Evolutionary conservation across 1,284 basidiomycete species (phyloP), one percentile per base, ranked within the genome.

Genomic region (Sanguinoderma infundibulare): DNA sequence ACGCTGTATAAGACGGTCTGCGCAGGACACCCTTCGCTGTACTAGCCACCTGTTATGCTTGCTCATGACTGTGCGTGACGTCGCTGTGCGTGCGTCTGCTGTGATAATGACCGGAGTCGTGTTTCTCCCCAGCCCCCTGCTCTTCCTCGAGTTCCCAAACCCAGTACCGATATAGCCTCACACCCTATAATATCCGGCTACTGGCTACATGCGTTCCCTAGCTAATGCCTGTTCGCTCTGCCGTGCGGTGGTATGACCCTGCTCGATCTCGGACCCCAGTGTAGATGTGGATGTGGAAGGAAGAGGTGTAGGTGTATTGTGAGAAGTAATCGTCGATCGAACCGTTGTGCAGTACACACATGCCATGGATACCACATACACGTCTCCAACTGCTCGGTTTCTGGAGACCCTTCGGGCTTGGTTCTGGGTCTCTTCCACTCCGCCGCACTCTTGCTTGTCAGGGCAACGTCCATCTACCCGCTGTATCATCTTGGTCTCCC

Each of bases 1-100:
- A 60, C 36, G 65, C 65, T 22, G 65, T 66, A 6, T 64, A 50
- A 62, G 39, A 22, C 22, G 3, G 28, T 4, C 24, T 30, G 26
- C 28, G 12, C 15, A 6, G 20, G 34, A 34, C 57, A n/a, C 5
- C 38, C 47, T 22, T 20, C 34, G 53, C 26, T 49, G 49, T 24
- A 35, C 28, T 35, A 15, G 50, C 30, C 26, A 26, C 20, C 30
- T 20, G 32, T 50, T 47, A 54, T 42, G 56, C 49, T 49, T 52
- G 50, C 40, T 47, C 50, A 53, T 32, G 57, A 40, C 50, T 34
- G 24, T 51, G 49, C 12, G 49, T 34, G 34, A 20, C 47, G 55
- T 39, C 24, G 36, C 32, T 40, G 28, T 46, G 22, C 22, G 28
- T 46, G 22, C 22, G 49, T 51, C 49, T 22, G 20, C 26, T 36